A percentile compares a stretch with the other conserved stretches of the same genome.
Conservation (phyloP, 768 basidiomycete species). For the Auriculariales sp. region DNA sequence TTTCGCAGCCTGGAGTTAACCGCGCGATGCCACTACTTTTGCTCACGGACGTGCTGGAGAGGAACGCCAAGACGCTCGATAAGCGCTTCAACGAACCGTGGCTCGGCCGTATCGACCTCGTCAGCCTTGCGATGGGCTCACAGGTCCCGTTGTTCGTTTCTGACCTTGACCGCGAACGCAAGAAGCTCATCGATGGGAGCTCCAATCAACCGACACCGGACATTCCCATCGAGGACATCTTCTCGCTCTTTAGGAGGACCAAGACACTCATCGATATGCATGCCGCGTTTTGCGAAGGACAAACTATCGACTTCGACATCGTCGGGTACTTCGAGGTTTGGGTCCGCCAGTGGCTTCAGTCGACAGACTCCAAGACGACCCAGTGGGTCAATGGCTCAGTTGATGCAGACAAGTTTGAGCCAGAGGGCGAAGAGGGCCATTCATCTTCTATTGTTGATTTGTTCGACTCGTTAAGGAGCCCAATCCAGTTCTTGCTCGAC, state of each 20-base stretch:
- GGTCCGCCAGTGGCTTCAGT: constrained; percentile 76
- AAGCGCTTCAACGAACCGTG: constrained; percentile 79
- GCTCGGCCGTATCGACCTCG: constrained; percentile 61
- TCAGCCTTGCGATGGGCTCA: constrained; percentile 57
- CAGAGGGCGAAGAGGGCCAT: constrained; percentile 66
- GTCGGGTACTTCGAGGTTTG: constrained; percentile 75
- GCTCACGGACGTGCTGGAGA: constrained; percentile 85
- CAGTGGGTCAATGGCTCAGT: constrained; percentile 74
- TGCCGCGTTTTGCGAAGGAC: constrained; percentile 58
- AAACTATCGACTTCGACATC: constrained; percentile 49
- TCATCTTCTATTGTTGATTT: constrained; percentile 97
- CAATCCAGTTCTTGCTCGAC: constrained; percentile 75
- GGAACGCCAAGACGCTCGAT: constrained; percentile 65
- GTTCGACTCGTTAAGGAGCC: constrained; percentile 85
- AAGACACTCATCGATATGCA: constrained; percentile 69
- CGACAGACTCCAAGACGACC: constrained; percentile 76
- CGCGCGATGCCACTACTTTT: constrained; percentile 65
- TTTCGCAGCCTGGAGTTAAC: constrained; percentile 61
- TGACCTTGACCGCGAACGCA: constrained; percentile 56
- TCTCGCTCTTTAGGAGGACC: constrained; percentile 68
- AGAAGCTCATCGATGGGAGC: constrained; percentile 65
- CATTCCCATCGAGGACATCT: constrained; percentile 81
- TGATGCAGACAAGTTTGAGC: constrained; percentile 41
- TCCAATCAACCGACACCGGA: constrained; percentile 80
- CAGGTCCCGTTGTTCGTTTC: constrained; percentile 48